Base-by-base conservation (phyloP, 2,329 filamentous ascomycete species). In the Aspergillus japonicus region DNA sequence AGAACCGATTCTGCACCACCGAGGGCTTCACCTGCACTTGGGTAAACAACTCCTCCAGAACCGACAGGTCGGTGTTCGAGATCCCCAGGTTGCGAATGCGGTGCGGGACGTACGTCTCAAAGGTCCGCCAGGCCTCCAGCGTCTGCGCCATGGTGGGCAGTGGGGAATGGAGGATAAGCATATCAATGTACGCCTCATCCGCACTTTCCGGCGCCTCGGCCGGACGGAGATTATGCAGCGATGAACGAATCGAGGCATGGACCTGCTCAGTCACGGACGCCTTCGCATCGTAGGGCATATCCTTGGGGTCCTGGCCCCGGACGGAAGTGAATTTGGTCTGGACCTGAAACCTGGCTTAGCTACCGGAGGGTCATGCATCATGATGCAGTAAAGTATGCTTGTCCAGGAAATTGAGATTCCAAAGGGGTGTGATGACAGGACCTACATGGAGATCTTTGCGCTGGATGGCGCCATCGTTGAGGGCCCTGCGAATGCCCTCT, bases 261-360 rank as follows among this genome's bases (percentile, higher is more conserved):
- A 93, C 83, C 73, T 93, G 88, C 19, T 87, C 81, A 14, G 79
- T 79, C 26, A 92, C 74, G 1, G 86, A 80, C 11, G 82, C 80
- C 1, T 78, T 70, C 1, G 83, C 73, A 67, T 88, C 80, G 73
- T 91, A 91, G 0, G 89, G 89, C 75, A 87, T 80, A 52, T 85
- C 81, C 47, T 75, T 74, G 1, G 77, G 78, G 68, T 88, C 84
- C 71, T 93, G 89, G 24, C 85, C 87, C 16, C 75, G 74, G 4
- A 85, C 73, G 0, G 88, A 82, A 1, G 89, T 91, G 77, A 89
- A 95, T 73, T 94, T 95, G n/a, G 91, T 93, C 82, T 96, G 91
- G 49, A 93, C 80, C 85, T 89, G 56, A 10, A 29, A 19, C 42
- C 49, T 56, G 50, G 33, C 56, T 47, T 49, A 51, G 62, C 31